Percentiles rank a stretch among this genome's conserved stretches.
phyloP scores from a whole-genome alignment of 2,329 filamentous ascomycete genomes.

The Pyricularia grisea region DNA sequence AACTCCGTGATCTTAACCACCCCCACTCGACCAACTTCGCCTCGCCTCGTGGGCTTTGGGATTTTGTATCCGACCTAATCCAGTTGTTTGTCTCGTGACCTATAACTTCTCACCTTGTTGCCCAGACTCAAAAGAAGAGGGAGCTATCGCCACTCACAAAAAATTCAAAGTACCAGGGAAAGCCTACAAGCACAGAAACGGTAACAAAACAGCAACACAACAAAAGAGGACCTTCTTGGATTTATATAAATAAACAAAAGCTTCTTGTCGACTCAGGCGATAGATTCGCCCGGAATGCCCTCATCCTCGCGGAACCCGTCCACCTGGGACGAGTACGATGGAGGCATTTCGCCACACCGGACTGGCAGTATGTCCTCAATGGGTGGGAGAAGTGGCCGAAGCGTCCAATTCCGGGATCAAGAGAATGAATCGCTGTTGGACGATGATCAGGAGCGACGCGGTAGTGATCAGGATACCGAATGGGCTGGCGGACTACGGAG shows the following conservation, averaged over 20 bases:
- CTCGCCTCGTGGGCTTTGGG: not conserved
- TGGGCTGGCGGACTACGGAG: slow-evolving; percentile 14
- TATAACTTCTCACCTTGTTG: not conserved
- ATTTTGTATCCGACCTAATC: not conserved
- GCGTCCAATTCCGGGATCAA: slow-evolving; percentile 20
- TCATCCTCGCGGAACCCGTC: slow-evolving; percentile 22
- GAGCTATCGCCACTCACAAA: not conserved
- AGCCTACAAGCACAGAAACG: not conserved
- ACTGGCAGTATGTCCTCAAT: slow-evolving; percentile 29
- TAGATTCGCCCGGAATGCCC: not conserved
- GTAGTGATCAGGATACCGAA: slow-evolving; percentile 12
- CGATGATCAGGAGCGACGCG: slow-evolving; percentile 22
- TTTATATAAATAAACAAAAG: not conserved
- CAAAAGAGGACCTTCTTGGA: no score
- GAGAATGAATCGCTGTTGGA: slow-evolving; percentile 36
- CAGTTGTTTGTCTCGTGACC: not conserved
- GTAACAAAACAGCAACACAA: no score
- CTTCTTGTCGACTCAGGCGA: not conserved
- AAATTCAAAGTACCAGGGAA: not conserved
- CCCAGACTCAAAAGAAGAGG: not conserved
- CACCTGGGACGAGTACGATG: slow-evolving; percentile 37
- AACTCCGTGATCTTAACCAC: not conserved
- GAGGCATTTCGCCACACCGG: slow-evolving; percentile 26
- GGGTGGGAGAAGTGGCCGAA: slow-evolving; percentile 22
- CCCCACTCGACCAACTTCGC: not conserved